A percentile compares a stretch with the other conserved stretches of the same genome.
Conservation (phyloP, 106 monocot species). For the Triglochin maritima region DNA sequence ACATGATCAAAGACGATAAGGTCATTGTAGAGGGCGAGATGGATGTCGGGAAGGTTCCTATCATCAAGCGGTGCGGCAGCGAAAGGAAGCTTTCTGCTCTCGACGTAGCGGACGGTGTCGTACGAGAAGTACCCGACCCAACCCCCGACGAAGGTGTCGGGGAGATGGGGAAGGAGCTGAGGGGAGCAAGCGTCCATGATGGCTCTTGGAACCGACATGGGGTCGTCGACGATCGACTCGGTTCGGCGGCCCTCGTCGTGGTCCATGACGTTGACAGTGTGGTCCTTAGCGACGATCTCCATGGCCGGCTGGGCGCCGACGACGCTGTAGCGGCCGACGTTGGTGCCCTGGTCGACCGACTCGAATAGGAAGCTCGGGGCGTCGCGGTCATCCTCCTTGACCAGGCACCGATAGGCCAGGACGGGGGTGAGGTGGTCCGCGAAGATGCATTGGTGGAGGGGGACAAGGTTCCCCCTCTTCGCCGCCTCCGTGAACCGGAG, state of each 20-base stretch:
- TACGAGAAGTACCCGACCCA: conserved; percentile 98
- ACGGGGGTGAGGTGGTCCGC: conserved; percentile 61
- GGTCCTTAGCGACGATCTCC: conserved; percentile 83
- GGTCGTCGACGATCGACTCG: conserved; percentile 56
- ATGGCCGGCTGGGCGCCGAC: conserved; percentile 86
- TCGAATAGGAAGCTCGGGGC: conserved; percentile 92
- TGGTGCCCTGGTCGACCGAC: conserved; percentile 74
- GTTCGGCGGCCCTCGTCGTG: conserved; percentile 46
- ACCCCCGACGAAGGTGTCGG: conserved; percentile 78
- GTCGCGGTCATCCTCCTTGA: conserved; percentile 51
- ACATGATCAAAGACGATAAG: conserved; percentile 94
- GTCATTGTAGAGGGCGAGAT: conserved; percentile 84
- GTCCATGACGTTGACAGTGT: conserved; percentile 62
- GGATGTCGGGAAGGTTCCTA: conserved; percentile 78
- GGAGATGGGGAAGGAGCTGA: conserved; percentile 48
- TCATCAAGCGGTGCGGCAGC: conserved; percentile 67
- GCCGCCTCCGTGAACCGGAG: conserved; percentile 28
- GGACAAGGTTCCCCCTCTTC: conserved; percentile 39
- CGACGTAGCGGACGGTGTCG: conserved; percentile 83
- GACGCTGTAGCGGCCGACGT: conserved; percentile 66
- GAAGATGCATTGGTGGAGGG: conserved; percentile 52
- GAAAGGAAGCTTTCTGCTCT: conserved; percentile 88
- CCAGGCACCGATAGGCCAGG: conserved; percentile 63
- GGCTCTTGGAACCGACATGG: conserved; percentile 54
- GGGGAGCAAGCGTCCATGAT: conserved; percentile 76